Conservation (phyloP, 768 basidiomycete species). For the Galerina marginata region DNA sequence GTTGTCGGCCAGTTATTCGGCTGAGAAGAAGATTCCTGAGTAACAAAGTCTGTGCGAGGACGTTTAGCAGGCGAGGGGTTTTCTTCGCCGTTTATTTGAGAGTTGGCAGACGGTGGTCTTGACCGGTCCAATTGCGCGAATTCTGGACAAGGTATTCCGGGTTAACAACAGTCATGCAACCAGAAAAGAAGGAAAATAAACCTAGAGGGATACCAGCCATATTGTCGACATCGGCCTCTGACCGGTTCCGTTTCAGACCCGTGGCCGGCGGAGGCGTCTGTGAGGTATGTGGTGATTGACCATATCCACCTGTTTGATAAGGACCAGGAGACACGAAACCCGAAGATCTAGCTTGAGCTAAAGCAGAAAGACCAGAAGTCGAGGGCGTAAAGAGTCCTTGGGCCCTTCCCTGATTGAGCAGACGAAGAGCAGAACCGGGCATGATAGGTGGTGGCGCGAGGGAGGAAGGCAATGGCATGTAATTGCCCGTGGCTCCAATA, state of each 20-base stretch:
- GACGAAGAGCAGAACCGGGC: constrained; percentile 84
- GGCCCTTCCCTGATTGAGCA: constrained; percentile 84
- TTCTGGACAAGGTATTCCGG: constrained; percentile 34
- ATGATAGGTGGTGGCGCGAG: constrained; percentile 85
- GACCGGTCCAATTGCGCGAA: constrained; percentile 51
- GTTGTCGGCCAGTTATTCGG: constrained; percentile 40
- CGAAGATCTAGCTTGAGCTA: constrained; percentile 40
- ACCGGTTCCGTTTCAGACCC: constrained; percentile 50
- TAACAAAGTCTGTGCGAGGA: constrained; percentile 56
- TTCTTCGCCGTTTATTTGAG: constrained; percentile 59
- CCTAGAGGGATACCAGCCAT: constrained; percentile 26
- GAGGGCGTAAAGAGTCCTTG: constrained; percentile 88
- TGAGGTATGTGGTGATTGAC: constrained; percentile 53
- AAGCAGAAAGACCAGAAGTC: constrained; percentile 61
- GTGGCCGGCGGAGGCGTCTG: constrained; percentile 54
- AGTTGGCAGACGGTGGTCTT: constrained; percentile 55
- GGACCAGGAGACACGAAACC: constrained; percentile 61
- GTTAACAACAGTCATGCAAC: neutral
- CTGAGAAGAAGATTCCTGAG: constrained; percentile 33
- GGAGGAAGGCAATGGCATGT: constrained; percentile 53
- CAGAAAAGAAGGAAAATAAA: constrained; percentile 8
- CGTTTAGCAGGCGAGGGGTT: constrained; percentile 78
- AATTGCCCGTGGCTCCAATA: constrained; percentile 50
- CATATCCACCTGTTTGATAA: constrained; percentile 48
- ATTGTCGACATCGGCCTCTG: constrained; percentile 64